phyloP scores from a whole-genome alignment of 805 yeast species.

The Myxozyma geophila region DNA sequence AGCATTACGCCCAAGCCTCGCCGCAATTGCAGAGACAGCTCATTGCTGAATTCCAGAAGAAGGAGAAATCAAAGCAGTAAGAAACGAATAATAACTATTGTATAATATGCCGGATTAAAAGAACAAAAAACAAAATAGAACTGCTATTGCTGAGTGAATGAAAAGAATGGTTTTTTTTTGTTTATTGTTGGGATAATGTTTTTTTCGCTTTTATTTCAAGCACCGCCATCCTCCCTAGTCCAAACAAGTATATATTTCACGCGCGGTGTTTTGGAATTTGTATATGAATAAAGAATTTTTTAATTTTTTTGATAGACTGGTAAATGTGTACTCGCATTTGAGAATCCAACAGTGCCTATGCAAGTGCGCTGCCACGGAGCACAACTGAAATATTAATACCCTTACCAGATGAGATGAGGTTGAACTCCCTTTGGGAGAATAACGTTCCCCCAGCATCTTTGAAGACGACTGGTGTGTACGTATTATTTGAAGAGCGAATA shows the following conservation, averaged over 20 bases:
- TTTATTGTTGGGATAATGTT: neutral
- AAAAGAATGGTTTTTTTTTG: neutral
- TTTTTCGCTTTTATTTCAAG: neutral
- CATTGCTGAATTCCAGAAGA: conserved; percentile 79
- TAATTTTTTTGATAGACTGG: too few relatives aligned
- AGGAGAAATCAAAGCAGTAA: conserved; percentile 33
- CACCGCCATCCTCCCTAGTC: conserved; percentile 6
- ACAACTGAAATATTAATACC: conserved; percentile 1
- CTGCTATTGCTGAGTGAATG: neutral
- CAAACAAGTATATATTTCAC: conserved; percentile 8
- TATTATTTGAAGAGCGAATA: too few relatives aligned
- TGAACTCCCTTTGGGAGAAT: neutral
- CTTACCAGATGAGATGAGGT: conserved; percentile 3
- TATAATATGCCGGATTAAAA: neutral
- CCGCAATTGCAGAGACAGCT: conserved; percentile 89
- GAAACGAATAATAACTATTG: neutral
- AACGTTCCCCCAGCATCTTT: neutral
- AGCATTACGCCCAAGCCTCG: conserved; percentile 86
- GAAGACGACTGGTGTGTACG: neutral
- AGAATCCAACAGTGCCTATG: too few relatives aligned
- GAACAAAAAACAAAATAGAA: neutral
- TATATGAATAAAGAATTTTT: neutral
- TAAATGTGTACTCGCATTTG: too few relatives aligned
- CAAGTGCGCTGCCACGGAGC: neutral
- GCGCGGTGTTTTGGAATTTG: neutral